A percentile compares a stretch with the other conserved stretches of the same genome.
phyloP scores from a whole-genome alignment of 441 rosid species.

The Cnidoscolus chayamansa region DNA sequence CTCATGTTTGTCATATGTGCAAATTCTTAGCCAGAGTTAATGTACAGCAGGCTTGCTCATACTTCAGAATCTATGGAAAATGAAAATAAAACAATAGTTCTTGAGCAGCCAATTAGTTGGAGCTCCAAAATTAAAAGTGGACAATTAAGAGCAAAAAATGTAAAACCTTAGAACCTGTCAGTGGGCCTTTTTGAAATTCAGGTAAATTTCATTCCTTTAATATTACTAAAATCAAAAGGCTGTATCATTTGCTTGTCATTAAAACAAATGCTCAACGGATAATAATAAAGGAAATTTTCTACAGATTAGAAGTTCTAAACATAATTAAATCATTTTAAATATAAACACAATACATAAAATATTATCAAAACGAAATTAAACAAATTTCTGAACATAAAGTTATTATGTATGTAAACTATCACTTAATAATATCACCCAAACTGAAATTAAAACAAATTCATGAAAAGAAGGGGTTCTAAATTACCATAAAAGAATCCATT shows the following conservation, averaged over 20 bases:
- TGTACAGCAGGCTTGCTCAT: constrained; percentile 23
- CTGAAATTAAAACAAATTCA: not conserved
- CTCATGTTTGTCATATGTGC: constrained; percentile 8
- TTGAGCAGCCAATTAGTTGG: not conserved
- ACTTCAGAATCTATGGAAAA: constrained; percentile 34
- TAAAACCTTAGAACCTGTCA: constrained; percentile 6
- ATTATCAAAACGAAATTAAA: not conserved
- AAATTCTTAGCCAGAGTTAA: constrained; percentile 19
- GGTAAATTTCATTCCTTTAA: constrained; percentile 10
- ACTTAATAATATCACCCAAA: not conserved
- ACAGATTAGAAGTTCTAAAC: not conserved
- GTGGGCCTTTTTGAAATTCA: constrained; percentile 3
- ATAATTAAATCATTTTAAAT: not conserved
- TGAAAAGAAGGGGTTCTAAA: not conserved
- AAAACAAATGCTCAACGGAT: not conserved
- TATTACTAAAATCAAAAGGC: constrained; percentile 16
- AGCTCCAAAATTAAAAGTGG: constrained; percentile 2
- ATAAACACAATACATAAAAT: not conserved
- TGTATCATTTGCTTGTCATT: not conserved
- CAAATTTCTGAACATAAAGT: not conserved
- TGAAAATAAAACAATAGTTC: not conserved
- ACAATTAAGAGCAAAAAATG: constrained; percentile 13
- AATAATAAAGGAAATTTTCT: not conserved
- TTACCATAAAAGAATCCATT: not conserved
- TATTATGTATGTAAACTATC: not conserved